Percentiles rank a stretch among this genome's conserved stretches.
Evolutionary conservation across 2,329 filamentous ascomycete genomes (phyloP).

Genomic region (Scedosporium aurantiacum): DNA sequence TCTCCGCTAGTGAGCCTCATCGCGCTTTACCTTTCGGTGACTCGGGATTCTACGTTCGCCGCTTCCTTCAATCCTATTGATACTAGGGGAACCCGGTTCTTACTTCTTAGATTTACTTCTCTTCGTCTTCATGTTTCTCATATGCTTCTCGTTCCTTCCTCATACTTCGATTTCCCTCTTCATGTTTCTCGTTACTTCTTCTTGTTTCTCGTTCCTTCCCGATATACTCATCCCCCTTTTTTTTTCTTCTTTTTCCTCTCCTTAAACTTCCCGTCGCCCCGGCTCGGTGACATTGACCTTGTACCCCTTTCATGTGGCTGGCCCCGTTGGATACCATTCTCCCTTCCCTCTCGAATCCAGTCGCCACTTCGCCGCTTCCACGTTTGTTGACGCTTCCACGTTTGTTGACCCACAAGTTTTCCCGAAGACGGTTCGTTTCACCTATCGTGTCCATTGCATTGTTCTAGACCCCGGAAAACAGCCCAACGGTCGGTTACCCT

Average conservation of each 20-base stretch:
- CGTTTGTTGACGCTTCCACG: background rate
- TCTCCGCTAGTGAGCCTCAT: background rate
- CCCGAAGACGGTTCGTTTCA: too few species aligned
- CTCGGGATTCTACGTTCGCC: background rate
- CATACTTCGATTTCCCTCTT: background rate
- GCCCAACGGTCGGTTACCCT: too few species aligned
- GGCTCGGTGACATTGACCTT: background rate
- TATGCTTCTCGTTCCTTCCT: background rate
- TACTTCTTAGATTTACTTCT: background rate
- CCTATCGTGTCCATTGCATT: too few species aligned
- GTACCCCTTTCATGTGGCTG: background rate
- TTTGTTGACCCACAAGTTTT: too few species aligned
- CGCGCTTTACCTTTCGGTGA: background rate
- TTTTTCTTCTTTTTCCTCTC: background rate
- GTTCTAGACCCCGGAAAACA: too few species aligned
- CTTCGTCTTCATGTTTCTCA: background rate
- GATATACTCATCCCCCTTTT: background rate
- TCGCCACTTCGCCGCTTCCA: background rate
- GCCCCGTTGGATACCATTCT: background rate
- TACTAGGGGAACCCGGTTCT: too few species aligned
- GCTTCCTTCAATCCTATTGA: background rate
- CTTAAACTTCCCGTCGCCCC: background rate
- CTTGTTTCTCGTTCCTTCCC: background rate
- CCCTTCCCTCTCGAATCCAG: background rate
- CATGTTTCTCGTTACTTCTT: background rate